Conservation (phyloP, 1,139 yeast genomes). For the Nadsonia starkeyi-henricii region DNA sequence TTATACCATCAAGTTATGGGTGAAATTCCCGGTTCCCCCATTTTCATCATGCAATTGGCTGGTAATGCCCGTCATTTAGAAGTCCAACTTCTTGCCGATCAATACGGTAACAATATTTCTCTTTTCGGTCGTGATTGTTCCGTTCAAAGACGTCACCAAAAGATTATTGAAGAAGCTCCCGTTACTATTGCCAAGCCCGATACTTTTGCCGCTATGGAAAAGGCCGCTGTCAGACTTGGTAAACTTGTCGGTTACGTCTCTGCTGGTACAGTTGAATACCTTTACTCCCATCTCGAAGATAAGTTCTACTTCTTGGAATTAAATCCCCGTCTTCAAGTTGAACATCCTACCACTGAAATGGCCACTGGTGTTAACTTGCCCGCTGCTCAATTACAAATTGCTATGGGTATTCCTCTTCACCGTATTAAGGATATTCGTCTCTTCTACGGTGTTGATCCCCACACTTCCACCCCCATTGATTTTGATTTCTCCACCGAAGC, state of each 20-base stretch:
- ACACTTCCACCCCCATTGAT: constrained; percentile 78
- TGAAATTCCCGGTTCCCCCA: constrained; percentile 94
- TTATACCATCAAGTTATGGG: constrained; percentile 81
- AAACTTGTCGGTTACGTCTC: constrained; percentile 93
- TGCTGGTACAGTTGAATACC: constrained; percentile 97
- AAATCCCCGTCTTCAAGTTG: constrained; percentile 96
- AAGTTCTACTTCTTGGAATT: constrained; percentile 91
- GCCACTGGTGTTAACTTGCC: constrained; percentile 96
- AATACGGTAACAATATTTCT: constrained; percentile 88
- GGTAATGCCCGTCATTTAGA: constrained; percentile 93
- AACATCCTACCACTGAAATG: constrained; percentile 99
- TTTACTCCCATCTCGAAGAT: constrained; percentile 86
- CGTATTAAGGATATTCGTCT: constrained; percentile 85
- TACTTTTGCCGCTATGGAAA: constrained; percentile 84
- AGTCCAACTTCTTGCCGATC: constrained; percentile 89
- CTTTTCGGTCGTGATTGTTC: constrained; percentile 94
- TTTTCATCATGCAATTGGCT: constrained; percentile 86
- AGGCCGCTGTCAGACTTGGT: constrained; percentile 94
- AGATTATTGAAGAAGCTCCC: constrained; percentile 93
- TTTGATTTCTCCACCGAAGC: constrained; percentile 70
- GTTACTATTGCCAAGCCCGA: constrained; percentile 82
- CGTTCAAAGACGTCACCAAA: constrained; percentile 94
- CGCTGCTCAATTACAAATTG: constrained; percentile 95
- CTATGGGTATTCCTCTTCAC: constrained; percentile 98
- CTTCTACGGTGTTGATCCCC: constrained; percentile 92